phyloP scores from a whole-genome alignment of 106 monocot genomes.

The Posidonia australis region DNA sequence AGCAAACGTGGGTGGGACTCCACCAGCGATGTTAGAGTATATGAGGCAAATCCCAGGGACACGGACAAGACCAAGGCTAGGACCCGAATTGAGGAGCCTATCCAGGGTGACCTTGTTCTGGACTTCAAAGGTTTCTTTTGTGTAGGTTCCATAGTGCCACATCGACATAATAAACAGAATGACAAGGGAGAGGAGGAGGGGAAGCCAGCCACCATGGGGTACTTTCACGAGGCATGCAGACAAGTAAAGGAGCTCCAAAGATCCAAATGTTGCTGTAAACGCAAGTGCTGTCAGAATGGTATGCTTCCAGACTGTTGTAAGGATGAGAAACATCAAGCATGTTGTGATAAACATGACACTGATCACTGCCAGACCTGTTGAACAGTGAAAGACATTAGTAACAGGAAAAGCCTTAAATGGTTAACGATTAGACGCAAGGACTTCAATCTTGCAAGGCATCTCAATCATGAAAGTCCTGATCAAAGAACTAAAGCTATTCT shows the following conservation, averaged over 20 bases:
- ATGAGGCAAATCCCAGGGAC: slow-evolving; percentile 62
- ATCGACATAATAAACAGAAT: slow-evolving; percentile 32
- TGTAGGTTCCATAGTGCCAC: slow-evolving; percentile 70
- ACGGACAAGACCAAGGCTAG: slow-evolving; percentile 45
- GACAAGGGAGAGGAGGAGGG: slow-evolving; percentile 43
- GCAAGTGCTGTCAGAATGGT: slow-evolving; percentile 24
- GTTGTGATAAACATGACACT: slow-evolving; percentile 83
- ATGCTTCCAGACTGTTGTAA: slow-evolving; percentile 58
- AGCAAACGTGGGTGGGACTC: slow-evolving; percentile 61
- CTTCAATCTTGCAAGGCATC: no score
- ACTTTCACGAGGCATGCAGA: slow-evolving; percentile 60
- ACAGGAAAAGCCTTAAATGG: no score
- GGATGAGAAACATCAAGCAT: slow-evolving; percentile 73
- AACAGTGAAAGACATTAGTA: not conserved
- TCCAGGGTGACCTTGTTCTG: slow-evolving; percentile 59
- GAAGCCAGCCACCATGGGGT: slow-evolving; percentile 63
- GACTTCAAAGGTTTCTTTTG: slow-evolving; percentile 43
- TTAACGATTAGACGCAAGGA: no score
- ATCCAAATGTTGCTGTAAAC: slow-evolving; percentile 44
- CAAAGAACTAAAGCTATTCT: no score
- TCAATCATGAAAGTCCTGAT: no score
- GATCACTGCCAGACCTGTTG: slow-evolving; percentile 63
- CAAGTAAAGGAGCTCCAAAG: slow-evolving; percentile 67
- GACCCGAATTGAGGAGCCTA: slow-evolving; percentile 27
- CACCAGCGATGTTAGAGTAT: slow-evolving; percentile 25